Evolutionary conservation across 2,329 filamentous ascomycete genomes (phyloP), one percentile per base, ranked within the genome.

Genomic region (Aureobasidium sp.): DNA sequence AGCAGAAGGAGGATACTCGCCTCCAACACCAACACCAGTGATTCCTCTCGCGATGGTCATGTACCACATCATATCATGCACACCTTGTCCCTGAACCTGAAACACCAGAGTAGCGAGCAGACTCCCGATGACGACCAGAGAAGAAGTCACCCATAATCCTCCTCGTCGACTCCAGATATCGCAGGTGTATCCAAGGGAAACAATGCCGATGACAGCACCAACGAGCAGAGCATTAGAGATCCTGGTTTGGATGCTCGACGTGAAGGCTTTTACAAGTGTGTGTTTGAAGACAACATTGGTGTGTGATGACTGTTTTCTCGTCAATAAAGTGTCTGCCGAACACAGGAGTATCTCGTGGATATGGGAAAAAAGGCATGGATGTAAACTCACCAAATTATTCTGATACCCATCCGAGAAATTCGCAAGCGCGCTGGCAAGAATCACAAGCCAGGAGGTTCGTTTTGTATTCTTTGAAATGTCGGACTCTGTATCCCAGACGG

Each of bases 41-140:
- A 80, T 71, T 5, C 80, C 79, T 45, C 80, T 74, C 5, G 78
- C 74, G 19, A 81, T 69, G 0, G 77, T 79, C 72, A 81, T 71
- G 75, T 81, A 81, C 78, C 79, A 81, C 61, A 80, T 78, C 77
- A 82, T 81, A 62, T 77, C 78, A 19, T 76, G 1, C 3, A 50
- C 49, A 6, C 65, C 66, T 11, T 64, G 65, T 8, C 63, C 29
- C 17, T 57, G 17, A 3, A 77, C 70, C 42, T 74, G 69, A 35
- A 77, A 69, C 1, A 72, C 73, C 48, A 77, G 62, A 2, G 71
- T 70, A 4, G 74, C 69, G 70, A 78, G 68, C 2, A 74, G 61
- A 35, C 67, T 71, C 0, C 71, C 71, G 31, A 72, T 58, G 17
- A 71, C 67, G 1, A 73, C 71, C 8, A 73, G 63, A 0, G 61